Base-by-base conservation (phyloP, 345 rosid species). In the Firmiana major region DNA sequence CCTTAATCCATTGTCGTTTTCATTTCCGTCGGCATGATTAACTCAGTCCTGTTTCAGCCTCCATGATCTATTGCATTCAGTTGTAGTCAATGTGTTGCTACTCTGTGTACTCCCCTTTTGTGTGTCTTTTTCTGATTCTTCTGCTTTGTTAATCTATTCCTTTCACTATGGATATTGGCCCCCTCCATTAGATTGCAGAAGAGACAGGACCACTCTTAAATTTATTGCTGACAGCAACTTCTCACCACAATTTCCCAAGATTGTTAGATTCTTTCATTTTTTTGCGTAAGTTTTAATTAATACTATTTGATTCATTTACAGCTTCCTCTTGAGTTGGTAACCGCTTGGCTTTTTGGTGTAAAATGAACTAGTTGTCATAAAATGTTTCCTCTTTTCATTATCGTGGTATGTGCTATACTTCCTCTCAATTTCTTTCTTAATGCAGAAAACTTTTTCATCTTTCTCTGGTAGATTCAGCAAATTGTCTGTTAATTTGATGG, bases 391-490 rank as follows among this genome's bases (percentile, higher is more conserved):
- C 28, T 5, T 49, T 73, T 45, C 4, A 46, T 34, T 12, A 43
- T 21, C 5, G 0, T 38, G 4, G 5, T 22, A 16, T 43, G 36
- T 71, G 62, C 40, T 68, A 15, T 69, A 70, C 26, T 16, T 42
- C n/a, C 53, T 7, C 24, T 24, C 22, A 74, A 74, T 43, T 42
- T 74, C 6, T 45, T 26, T 58, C 0, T 17, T 11, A 42, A 40
- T 74, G 81, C 86, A 88, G 91, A 65, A 66, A 78, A 54, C 76
- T 68, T 24, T 86, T 63, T 79, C 81, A 60, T 81, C 84, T 21
- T 87, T 83, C 74, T 86, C 87, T 7, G 82, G 81, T 49, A 83
- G 81, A 70, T 72, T 90, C 22, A 31, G 69, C 28, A 85, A 79
- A 59, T 62, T 90, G 55, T 85, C 82, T 36, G 59, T 77, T 24